Evolutionary conservation across 2,329 filamentous ascomycete species (phyloP).

Genomic region (Pseudogymnoascus sp.): DNA sequence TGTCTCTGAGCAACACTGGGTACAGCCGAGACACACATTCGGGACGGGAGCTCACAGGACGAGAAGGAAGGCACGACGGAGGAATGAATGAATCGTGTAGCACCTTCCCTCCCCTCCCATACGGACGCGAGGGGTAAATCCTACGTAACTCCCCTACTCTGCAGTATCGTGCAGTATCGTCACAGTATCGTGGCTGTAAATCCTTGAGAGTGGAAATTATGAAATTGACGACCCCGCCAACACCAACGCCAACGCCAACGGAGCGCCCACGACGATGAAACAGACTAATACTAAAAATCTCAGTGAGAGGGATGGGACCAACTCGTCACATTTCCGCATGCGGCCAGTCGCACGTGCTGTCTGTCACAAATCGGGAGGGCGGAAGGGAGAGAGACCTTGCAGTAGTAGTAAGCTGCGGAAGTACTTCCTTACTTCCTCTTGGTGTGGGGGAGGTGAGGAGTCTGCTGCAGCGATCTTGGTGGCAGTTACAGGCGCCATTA

Average conservation of each 20-base stretch:
- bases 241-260: not conserved
- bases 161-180: too few species aligned
- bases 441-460: not conserved
- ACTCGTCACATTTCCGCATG: constrained; percentile 2
- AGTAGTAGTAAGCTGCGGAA: not conserved
- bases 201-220: not conserved
- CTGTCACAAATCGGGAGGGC: not conserved
- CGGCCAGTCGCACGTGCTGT: not conserved
- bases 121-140: not conserved
- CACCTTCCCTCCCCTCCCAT: not conserved
- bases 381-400: not conserved
- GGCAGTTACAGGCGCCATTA: not conserved
- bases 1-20: not conserved
- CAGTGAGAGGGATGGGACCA: not conserved
- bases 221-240: not conserved
- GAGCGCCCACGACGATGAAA: not conserved
- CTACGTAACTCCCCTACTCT: too few species aligned
- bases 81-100: not conserved
- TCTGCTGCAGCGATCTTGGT: not conserved
- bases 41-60: not conserved
- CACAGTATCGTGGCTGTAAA: too few species aligned
- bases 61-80: not conserved
- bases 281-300: constrained; percentile 1
- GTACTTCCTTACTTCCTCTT: not conserved
- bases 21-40: not conserved